Evolutionary conservation across 129 eudicot species (phyloP), one percentile per base, ranked within the genome.

Genomic region (Escallonia rubra): DNA sequence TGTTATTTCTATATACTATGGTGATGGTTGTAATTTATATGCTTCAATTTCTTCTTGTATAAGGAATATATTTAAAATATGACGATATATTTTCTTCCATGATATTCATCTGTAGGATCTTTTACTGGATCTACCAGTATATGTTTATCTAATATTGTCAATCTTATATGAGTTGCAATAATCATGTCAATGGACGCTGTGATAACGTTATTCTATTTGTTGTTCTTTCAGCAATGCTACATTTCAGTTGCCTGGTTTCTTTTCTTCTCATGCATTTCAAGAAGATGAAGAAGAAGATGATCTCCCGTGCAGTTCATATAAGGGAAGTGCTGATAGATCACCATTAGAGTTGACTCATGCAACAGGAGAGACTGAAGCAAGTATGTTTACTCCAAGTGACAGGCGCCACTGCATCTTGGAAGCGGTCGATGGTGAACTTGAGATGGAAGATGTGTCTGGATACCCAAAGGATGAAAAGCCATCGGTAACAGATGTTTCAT

Each of bases 361-460:
- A 3, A 40, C 80, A 15, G 76, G 76, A 61, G 89, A 68, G 65
- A 63, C 63, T 56, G 96, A 83, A 57, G 77, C 78, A 15, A 66
- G 68, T 42, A 52, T 77, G 50, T 75, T 58, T 43, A 77, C 94
- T 44, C 91, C 94, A 65, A 88, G 61, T 64, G 98, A 92, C 72
- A 80, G 89, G 79, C 98, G 86, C 62, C 95, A 86, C 76, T 78
- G 79, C 78, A 82, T 88, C 62, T 82, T 92, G 72, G 96, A 92
- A 81, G 98, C 88, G 51, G 98, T 93, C 38, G 95, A 93, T 68
- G 96, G 96, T 68, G 98, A 93, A 72, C 96, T 93, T 63, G 98
- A 93, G 76, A 92, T 88, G 98, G 98, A 92, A 79, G 98, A 92
- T 83, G 96, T 86, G n/a, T 88, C 94, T 12, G 88, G 83, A 53